phyloP scores from a whole-genome alignment of 2,329 filamentous ascomycete genomes.

The Calonectria leucothoes region DNA sequence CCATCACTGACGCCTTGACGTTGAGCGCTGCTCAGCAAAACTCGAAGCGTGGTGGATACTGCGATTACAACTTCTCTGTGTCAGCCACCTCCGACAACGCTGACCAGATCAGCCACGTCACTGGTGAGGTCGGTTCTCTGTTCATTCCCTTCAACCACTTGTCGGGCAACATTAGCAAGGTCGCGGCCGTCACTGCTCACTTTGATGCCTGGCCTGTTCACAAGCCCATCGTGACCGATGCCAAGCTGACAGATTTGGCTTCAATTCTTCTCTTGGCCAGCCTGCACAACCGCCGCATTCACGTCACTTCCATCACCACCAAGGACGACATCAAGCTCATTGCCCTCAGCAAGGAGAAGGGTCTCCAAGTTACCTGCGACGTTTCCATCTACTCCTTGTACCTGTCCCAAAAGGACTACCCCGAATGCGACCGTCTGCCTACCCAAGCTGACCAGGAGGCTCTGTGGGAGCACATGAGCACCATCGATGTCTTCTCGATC shows the following conservation, averaged over 20 bases:
- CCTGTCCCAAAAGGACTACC: constrained; percentile 77
- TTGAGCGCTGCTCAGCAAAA: constrained; percentile 79
- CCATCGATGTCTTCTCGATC: constrained; percentile 83
- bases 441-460: constrained; percentile 76
- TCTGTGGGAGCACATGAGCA: constrained; percentile 78
- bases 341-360: constrained; percentile 82
- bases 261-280: constrained; percentile 83
- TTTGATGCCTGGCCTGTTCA: constrained; percentile 81
- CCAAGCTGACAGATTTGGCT: constrained; percentile 83
- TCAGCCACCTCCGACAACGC: constrained; percentile 79
- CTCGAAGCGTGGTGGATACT: constrained; percentile 74
- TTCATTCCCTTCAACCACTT: constrained; percentile 88
- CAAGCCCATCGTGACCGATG: constrained; percentile 86
- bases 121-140: constrained; percentile 80
- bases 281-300: constrained; percentile 81
- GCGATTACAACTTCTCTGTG: constrained; percentile 85
- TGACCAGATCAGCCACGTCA: constrained; percentile 78
- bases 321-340: constrained; percentile 83
- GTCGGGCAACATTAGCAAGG: constrained; percentile 86
- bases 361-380: constrained; percentile 85
- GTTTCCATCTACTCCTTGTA: constrained; percentile 85
- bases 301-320: constrained; percentile 84
- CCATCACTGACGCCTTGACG: constrained; percentile 78
- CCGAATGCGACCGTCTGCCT: constrained; percentile 74
- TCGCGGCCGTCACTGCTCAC: constrained; percentile 81